Percentiles rank a stretch among this genome's conserved stretches.
These are phyloP conservation scores for Periconia sp. DNA, from an alignment of 2,329 filamentous ascomycete genomes.

Conservation along the genomic window DNA sequence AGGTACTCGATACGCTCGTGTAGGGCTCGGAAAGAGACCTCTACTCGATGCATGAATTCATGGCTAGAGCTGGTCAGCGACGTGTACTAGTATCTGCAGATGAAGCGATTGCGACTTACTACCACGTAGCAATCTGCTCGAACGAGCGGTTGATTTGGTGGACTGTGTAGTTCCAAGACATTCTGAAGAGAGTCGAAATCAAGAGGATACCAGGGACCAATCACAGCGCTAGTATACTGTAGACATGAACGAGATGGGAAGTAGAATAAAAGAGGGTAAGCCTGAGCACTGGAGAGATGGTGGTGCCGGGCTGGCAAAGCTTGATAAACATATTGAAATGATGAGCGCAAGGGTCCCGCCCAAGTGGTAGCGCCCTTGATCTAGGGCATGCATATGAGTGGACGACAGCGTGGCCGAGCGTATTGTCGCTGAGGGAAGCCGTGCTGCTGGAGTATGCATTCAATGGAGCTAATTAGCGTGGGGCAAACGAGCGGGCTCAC, in stretches of 20 bases:
- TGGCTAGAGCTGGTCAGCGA: conserved; percentile 20
- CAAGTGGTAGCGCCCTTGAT: conserved; percentile 22
- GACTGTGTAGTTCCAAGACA: conserved; percentile 39
- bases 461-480: conserved; percentile 17
- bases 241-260: neutral
- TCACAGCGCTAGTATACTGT: neutral
- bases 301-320: conserved; percentile 8
- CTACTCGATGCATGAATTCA: conserved; percentile 40
- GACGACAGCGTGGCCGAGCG: conserved; percentile 22
- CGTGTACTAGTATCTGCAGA: neutral
- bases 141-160: conserved; percentile 42
- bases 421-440: conserved; percentile 15
- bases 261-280: neutral
- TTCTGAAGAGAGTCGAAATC: conserved; percentile 9
- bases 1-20: conserved; percentile 33
- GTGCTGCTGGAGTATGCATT: conserved; percentile 18
- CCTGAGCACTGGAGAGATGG: neutral
- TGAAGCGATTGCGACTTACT: conserved; percentile 22
- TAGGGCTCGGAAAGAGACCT: conserved; percentile 33
- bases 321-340: conserved; percentile 23
- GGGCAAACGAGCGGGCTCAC: neutral
- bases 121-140: conserved; percentile 39
- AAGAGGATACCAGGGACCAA: neutral
- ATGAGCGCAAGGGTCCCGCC: conserved; percentile 16
- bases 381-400: conserved; percentile 25